Conservation (phyloP, 73 alveolate genomes). For the Paramecium octaurelia region DNA sequence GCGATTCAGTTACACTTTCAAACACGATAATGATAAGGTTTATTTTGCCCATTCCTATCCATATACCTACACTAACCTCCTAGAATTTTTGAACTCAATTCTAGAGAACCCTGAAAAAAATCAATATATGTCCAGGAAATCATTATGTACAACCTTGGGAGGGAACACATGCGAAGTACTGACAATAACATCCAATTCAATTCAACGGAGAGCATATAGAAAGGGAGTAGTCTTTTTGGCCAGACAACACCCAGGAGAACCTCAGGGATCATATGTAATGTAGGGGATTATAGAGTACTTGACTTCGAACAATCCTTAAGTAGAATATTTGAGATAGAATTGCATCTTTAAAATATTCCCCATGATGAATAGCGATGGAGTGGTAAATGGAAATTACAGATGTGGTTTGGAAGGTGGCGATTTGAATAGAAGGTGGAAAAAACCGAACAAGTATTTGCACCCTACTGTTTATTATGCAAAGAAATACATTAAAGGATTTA, state of each 20-base stretch:
- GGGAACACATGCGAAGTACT: slow-evolving; percentile 83
- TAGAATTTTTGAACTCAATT: slow-evolving; percentile 32
- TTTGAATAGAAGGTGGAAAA: slow-evolving; percentile 79
- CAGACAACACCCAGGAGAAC: slow-evolving; percentile 91
- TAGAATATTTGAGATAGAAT: slow-evolving; percentile 77
- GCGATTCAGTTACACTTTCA: slow-evolving; percentile 63
- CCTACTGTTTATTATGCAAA: slow-evolving; percentile 89
- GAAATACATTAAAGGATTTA: slow-evolving; percentile 80
- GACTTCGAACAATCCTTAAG: slow-evolving; percentile 77
- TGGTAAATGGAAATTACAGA: slow-evolving; percentile 81
- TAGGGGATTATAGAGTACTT: slow-evolving; percentile 83
- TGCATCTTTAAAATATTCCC: slow-evolving; percentile 82
- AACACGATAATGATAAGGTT: slow-evolving; percentile 71
- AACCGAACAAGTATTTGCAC: slow-evolving; percentile 70
- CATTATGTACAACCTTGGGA: slow-evolving; percentile 82
- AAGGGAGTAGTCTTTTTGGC: slow-evolving; percentile 77
- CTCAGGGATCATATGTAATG: slow-evolving; percentile 84
- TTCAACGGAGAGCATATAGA: slow-evolving; percentile 63
- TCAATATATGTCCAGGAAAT: slow-evolving; percentile 59
- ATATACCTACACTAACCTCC: slow-evolving; percentile 87
- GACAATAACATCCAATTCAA: slow-evolving; percentile 73
- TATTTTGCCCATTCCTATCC: slow-evolving; percentile 96
- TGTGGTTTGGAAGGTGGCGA: slow-evolving; percentile 76
- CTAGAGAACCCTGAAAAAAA: slow-evolving; percentile 14
- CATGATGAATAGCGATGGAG: slow-evolving; percentile 88